These are phyloP conservation scores for Dendrobium nobile DNA, from an alignment of 106 monocot genomes.

Conservation along the genomic window DNA sequence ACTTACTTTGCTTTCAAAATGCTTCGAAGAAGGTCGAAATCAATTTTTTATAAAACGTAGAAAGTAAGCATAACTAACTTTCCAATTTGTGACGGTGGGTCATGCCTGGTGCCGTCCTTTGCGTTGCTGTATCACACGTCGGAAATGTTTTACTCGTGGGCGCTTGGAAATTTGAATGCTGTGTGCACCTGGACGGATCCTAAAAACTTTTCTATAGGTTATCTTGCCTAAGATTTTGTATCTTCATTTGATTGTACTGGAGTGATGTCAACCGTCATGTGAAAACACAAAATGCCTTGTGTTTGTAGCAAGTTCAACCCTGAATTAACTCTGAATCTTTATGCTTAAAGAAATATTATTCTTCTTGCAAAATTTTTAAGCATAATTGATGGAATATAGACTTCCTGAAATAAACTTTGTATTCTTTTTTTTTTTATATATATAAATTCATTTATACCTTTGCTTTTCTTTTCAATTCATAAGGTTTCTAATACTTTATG, in stretches of 20 bases:
- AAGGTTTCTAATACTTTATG: not conserved
- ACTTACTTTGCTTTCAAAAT: no score
- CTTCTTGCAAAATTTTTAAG: not conserved
- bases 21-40: no score
- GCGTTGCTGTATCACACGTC: not conserved
- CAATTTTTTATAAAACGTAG: no score
- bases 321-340: not conserved
- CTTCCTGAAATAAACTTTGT: not conserved
- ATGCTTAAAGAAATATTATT: not conserved
- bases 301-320: not conserved
- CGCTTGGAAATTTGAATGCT: no score
- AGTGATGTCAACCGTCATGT: not conserved
- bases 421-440: not conserved
- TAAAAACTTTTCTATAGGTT: not conserved
- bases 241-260: not conserved
- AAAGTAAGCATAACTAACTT: not conserved
- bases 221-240: not conserved
- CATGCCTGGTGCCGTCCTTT: not conserved
- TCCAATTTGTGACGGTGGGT: not conserved
- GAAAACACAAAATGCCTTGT: not conserved
- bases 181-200: not conserved
- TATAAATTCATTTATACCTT: not conserved
- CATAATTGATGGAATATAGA: not conserved
- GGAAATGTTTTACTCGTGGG: not conserved
- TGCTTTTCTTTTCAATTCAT: not conserved